Evolutionary conservation across 2,329 filamentous ascomycete species (phyloP), one percentile per base, ranked within the genome.

Genomic region (Aciculosporium take): DNA sequence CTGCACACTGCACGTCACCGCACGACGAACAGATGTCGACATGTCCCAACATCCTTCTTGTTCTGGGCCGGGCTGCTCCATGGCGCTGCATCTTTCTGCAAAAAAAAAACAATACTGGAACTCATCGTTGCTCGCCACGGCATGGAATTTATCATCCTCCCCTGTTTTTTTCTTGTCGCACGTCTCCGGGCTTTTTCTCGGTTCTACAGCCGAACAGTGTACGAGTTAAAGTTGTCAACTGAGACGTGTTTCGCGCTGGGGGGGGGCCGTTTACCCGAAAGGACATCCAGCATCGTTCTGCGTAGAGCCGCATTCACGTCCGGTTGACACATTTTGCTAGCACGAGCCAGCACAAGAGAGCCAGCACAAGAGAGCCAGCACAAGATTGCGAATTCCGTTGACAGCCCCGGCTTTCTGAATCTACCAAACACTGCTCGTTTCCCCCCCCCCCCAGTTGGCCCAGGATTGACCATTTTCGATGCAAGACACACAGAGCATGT

Each of bases 1-100:
- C 17, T 40, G 37, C 42, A 40, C 21, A 40, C 42, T 44, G 42
- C 37, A 40, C 27, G 38, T 37, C 38, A 44, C 42, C 17, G 42
- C 38, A 28, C 24, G 29, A 24, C 35, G 28, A 33, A 29, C 24
- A 33, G 8, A 15, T 32, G 17, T 12, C 23, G n/a, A n/a, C 18
- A 28, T 17, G 30, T n/a, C 13, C 38, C 4, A 17, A 5, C 10
- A 25, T 25, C n/a, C n/a, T n/a, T n/a, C n/a, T 37, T 8, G 32
- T 35, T 17, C 34, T 35, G 33, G 33, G 7, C 33, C 17, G 17
- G 12, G 35, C 9, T 13, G 8, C n/a, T 28, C 21, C 35, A 37
- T 37, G 21, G 35, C 32, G 15, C 39, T 21, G 31, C 39, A 40
- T 35, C 32, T 18, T 40, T 7, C 39, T 35, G 31, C 39, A 32